Percentiles rank a stretch among this genome's conserved stretches.
Conservation (phyloP, 2,329 filamentous ascomycete species). For the Sporothrix brunneoviolacea region DNA sequence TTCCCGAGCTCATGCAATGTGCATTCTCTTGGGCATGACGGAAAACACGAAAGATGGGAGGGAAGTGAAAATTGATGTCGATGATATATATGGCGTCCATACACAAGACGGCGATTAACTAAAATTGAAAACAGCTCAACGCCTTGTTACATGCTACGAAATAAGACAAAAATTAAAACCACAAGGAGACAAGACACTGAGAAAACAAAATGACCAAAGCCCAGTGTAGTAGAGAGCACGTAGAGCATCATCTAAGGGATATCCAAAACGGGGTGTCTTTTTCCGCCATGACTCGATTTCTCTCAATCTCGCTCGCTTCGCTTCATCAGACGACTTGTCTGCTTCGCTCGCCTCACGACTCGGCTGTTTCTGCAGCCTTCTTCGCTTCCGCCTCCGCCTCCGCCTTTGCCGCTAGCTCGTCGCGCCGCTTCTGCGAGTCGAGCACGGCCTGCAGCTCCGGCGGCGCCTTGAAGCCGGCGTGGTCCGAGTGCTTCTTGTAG, state of each 20-base stretch:
- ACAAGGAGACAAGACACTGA: background rate
- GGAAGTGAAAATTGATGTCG: too few relatives aligned
- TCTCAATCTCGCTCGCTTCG: too few relatives aligned
- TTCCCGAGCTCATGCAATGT: too few relatives aligned
- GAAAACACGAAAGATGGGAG: too few relatives aligned
- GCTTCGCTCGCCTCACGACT: background rate
- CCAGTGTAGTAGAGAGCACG: too few relatives aligned
- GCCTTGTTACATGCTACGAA: slow-evolving; percentile 10
- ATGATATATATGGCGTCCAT: too few relatives aligned
- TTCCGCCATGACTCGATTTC: too few relatives aligned
- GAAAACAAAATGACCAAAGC: background rate
- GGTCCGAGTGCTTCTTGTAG: slow-evolving; percentile 87
- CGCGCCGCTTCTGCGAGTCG: slow-evolving; percentile 48
- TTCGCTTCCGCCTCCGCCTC: slow-evolving; percentile 19
- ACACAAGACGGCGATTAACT: background rate
- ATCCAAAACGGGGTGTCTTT: too few relatives aligned
- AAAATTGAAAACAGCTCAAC: background rate
- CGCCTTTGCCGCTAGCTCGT: slow-evolving; percentile 26
- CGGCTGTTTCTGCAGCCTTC: background rate
- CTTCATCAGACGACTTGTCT: too few relatives aligned
- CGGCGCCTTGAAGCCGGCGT: slow-evolving; percentile 69
- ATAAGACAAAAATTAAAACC: background rate
- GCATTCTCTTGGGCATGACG: too few relatives aligned
- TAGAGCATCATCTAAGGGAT: too few relatives aligned
- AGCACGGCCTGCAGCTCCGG: slow-evolving; percentile 52